phyloP scores from a whole-genome alignment of 208 protist genomes.

The Phytomonas serpens region DNA sequence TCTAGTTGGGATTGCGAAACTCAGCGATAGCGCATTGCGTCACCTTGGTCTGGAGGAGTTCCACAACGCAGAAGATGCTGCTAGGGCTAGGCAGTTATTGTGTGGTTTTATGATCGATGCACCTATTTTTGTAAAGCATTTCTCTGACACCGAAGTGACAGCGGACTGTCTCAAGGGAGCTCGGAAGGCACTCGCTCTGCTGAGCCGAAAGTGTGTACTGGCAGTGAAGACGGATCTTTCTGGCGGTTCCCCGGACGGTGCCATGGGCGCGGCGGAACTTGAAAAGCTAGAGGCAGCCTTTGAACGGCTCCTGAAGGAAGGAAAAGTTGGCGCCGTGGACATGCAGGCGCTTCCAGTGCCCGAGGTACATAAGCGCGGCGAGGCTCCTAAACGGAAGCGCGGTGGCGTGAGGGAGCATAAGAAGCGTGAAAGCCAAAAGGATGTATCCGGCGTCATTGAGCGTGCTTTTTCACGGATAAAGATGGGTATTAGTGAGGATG shows the following conservation, averaged over 20 bases:
- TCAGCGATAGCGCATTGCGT: slow-evolving; percentile 57
- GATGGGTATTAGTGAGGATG: slow-evolving; percentile 82
- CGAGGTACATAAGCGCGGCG: slow-evolving; percentile 42
- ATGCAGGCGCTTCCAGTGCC: slow-evolving; percentile 75
- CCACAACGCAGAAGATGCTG: slow-evolving; percentile 11
- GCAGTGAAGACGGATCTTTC: slow-evolving; percentile 51
- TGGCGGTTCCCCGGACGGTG: slow-evolving; percentile 21
- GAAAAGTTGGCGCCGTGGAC: slow-evolving; percentile 60
- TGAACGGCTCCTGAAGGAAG: slow-evolving; percentile 37
- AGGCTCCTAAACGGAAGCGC: slow-evolving; percentile 40
- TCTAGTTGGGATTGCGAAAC: slow-evolving; percentile 31
- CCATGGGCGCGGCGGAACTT: slow-evolving; percentile 34
- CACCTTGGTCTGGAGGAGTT: slow-evolving; percentile 56
- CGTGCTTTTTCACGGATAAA: slow-evolving; percentile 55
- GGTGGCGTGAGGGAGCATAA: slow-evolving; percentile 50
- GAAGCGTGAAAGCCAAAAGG: slow-evolving; percentile 47
- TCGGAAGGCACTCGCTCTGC: slow-evolving; percentile 44
- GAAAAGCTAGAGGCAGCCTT: slow-evolving; percentile 46
- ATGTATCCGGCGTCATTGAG: slow-evolving; percentile 46
- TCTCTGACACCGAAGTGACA: slow-evolving; percentile 37
- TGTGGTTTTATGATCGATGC: slow-evolving; percentile 44
- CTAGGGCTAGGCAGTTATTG: slow-evolving; percentile 37
- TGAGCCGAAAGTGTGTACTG: slow-evolving; percentile 58
- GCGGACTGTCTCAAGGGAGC: slow-evolving; percentile 43
- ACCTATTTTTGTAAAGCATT: slow-evolving; percentile 53